Conservation (phyloP, 306 rosid species). For the Castanopsis chinensis region DNA sequence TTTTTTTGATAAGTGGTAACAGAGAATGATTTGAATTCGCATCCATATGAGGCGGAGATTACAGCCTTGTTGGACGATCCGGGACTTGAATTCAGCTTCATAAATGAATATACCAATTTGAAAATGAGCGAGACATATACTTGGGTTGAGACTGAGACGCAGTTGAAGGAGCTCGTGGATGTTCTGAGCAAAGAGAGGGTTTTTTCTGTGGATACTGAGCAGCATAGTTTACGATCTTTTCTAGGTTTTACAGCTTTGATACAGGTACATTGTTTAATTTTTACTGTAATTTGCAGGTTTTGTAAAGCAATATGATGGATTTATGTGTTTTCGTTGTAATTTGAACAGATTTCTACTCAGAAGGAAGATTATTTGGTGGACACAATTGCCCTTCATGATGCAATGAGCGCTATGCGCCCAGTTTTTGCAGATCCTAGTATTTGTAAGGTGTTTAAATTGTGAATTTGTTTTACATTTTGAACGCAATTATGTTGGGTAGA, state of each 20-base stretch:
- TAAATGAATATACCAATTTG: conserved; percentile 35
- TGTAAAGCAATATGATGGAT: neutral
- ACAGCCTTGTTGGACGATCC: conserved; percentile 40
- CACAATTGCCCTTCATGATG: conserved; percentile 80
- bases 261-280: conserved; percentile 47
- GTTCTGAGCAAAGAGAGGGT: conserved; percentile 50
- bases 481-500: neutral
- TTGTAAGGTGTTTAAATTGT: conserved; percentile 65
- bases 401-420: conserved; percentile 61
- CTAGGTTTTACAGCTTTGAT: conserved; percentile 81
- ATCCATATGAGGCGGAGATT: conserved; percentile 72
- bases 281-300: neutral
- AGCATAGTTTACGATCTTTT: conserved; percentile 75
- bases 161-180: conserved; percentile 52
- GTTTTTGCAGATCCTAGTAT: conserved; percentile 71
- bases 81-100: conserved; percentile 38
- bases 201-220: conserved; percentile 88
- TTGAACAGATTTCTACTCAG: conserved; percentile 65
- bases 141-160: conserved; percentile 73
- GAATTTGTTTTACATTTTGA: conserved; percentile 9
- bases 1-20: neutral
- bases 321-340: conserved; percentile 9
- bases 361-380: conserved; percentile 87
- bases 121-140: conserved; percentile 46
- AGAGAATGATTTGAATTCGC: conserved; percentile 50